phyloP scores from a whole-genome alignment of 208 protist genomes.

The Herpetomonas muscarum region DNA sequence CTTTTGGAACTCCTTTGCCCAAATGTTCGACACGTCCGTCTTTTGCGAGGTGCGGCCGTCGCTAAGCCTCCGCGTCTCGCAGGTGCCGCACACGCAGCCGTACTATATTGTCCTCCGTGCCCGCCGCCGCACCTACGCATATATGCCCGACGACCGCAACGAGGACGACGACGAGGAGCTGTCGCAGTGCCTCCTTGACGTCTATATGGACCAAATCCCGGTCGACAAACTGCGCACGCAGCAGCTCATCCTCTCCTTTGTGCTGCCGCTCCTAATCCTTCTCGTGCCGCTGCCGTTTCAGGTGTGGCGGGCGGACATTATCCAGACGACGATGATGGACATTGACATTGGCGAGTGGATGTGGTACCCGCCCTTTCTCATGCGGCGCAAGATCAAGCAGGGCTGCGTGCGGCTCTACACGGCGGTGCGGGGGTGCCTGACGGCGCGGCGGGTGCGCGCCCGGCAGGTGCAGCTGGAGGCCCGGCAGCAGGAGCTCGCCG shows the following conservation, averaged over 20 bases:
- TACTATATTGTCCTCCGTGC: constrained; percentile 41
- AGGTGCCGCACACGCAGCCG: constrained; percentile 7
- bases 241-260: constrained; percentile 44
- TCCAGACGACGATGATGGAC: constrained; percentile 42
- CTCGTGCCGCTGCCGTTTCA: constrained; percentile 47
- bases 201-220: constrained; percentile 33
- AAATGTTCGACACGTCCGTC: constrained; percentile 54
- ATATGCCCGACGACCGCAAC: neutral
- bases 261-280: constrained; percentile 48
- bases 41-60: constrained; percentile 58
- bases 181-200: constrained; percentile 42
- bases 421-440: constrained; percentile 10
- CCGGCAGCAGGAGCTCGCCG: constrained; percentile 9
- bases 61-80: constrained; percentile 41
- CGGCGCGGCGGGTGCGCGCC: constrained; percentile 14
- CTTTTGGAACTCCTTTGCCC: constrained; percentile 52
- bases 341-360: constrained; percentile 52
- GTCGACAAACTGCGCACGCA: constrained; percentile 8
- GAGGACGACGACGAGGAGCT: too few species aligned
- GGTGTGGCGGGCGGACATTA: constrained; percentile 32
- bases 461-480: constrained; percentile 19
- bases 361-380: constrained; percentile 33
- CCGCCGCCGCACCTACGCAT: neutral
- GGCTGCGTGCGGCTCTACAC: constrained; percentile 6
- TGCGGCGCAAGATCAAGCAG: constrained; percentile 24